Evolutionary conservation across 2,329 filamentous ascomycete species (phyloP).

Genomic region (Thielaviopsis ethacetica): DNA sequence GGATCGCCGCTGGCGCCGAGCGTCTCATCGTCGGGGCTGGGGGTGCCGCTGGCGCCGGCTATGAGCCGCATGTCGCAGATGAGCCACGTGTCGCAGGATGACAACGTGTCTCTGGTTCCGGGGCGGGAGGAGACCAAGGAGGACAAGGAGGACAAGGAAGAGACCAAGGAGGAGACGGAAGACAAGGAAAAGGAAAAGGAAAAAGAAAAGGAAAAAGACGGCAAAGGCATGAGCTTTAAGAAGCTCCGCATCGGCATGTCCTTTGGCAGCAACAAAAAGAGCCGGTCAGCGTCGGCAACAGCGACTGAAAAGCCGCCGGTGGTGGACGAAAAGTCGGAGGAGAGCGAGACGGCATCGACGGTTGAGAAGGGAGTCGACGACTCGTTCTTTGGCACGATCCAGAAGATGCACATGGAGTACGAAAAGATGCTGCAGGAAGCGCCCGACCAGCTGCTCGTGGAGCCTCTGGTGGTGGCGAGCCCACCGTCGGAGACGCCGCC

Average conservation of each 20-base stretch:
- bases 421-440: slow-evolving; percentile 46
- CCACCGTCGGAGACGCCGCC: slow-evolving; percentile 59
- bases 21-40: background rate
- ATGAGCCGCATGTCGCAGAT: slow-evolving; percentile 28
- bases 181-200: too few species aligned
- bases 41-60: slow-evolving; percentile 17
- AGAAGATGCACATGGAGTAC: slow-evolving; percentile 57
- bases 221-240: slow-evolving; percentile 57
- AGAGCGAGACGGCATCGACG: slow-evolving; percentile 45
- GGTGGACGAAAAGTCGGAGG: slow-evolving; percentile 60
- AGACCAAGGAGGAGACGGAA: slow-evolving; percentile 25
- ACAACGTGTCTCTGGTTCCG: slow-evolving; percentile 59
- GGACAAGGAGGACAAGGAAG: slow-evolving; percentile 36
- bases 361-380: slow-evolving; percentile 62
- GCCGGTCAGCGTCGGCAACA: slow-evolving; percentile 34
- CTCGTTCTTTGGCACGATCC: slow-evolving; percentile 54
- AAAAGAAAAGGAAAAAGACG: slow-evolving; percentile 29
- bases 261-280: slow-evolving; percentile 65
- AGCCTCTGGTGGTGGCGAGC: slow-evolving; percentile 51
- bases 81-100: slow-evolving; percentile 46
- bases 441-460: slow-evolving; percentile 33
- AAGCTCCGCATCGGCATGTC: slow-evolving; percentile 62
- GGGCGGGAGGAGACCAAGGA: slow-evolving; percentile 27
- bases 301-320: slow-evolving; percentile 53
- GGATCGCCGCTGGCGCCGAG: background rate